Evolutionary conservation across 805 yeast genomes (phyloP).

Genomic region (Ogataea minuta): DNA sequence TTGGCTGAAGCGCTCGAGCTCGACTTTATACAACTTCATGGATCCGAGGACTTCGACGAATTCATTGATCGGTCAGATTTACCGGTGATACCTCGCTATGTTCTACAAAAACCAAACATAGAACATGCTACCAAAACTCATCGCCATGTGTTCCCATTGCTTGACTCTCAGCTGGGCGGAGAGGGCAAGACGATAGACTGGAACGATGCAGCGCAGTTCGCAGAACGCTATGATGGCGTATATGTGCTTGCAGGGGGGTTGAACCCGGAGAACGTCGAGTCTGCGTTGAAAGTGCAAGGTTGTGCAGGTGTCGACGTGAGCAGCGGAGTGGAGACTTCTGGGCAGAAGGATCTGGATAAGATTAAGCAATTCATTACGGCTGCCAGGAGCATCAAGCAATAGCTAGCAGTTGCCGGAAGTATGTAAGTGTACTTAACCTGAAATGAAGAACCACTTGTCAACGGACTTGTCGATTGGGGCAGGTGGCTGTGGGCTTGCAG

Average conservation of each 20-base stretch:
- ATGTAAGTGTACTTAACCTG: constrained; percentile 44
- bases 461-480: constrained; percentile 95
- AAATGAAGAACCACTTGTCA: constrained; percentile 98
- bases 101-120: constrained; percentile 50
- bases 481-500: constrained; percentile 69
- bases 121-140: constrained; percentile 24
- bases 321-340: constrained; percentile 87
- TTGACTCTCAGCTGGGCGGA: constrained; percentile 91
- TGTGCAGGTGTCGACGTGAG: constrained; percentile 92
- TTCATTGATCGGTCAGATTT: constrained; percentile 37
- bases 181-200: constrained; percentile 83
- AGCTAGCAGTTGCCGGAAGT: neutral
- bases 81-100: constrained; percentile 74
- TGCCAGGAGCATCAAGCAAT: constrained; percentile 36
- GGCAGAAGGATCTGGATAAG: constrained; percentile 67
- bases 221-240: constrained; percentile 29
- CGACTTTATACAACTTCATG: constrained; percentile 89
- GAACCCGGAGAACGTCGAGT: constrained; percentile 64
- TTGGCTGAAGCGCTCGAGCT: constrained; percentile 45
- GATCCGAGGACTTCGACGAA: constrained; percentile 56
- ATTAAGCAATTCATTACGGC: constrained; percentile 54
- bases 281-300: constrained; percentile 52
- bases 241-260: constrained; percentile 90
- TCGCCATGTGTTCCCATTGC: constrained; percentile 55
- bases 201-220: constrained; percentile 47